A percentile compares a stretch with the other conserved stretches of the same genome.
Conservation (phyloP, 1,284 basidiomycete genomes). For the Pisolithus thermaeus region DNA sequence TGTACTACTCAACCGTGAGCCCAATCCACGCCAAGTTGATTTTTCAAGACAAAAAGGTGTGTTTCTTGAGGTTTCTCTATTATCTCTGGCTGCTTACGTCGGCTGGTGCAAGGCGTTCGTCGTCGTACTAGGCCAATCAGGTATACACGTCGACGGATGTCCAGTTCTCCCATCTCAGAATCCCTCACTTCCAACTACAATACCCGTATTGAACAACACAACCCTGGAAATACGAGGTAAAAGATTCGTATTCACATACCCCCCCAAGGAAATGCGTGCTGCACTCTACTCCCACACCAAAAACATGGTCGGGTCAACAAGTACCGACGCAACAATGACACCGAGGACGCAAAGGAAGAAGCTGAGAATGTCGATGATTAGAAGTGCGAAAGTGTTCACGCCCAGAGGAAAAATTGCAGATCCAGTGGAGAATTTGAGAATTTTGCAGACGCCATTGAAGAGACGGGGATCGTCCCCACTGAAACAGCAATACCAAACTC, state of each 20-base stretch:
- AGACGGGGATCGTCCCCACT: conserved; percentile 22
- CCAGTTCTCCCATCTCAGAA: conserved; percentile 44
- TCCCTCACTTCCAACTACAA: conserved; percentile 39
- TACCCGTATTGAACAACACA: conserved; percentile 59
- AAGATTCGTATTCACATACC: conserved; percentile 63
- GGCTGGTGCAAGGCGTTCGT: conserved; percentile 46
- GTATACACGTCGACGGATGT: conserved; percentile 56
- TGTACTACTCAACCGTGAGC: conserved; percentile 62
- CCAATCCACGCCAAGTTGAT: conserved; percentile 59
- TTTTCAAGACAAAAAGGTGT: conserved; percentile 61
- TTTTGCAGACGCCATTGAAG: conserved; percentile 56
- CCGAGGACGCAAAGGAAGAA: conserved; percentile 33
- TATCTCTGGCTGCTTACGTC: neutral
- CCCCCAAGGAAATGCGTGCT: conserved; percentile 63
- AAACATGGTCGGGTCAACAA: conserved; percentile 1
- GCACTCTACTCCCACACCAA: conserved; percentile 27
- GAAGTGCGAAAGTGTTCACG: conserved; percentile 65
- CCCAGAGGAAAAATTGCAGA: conserved; percentile 49
- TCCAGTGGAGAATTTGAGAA: conserved; percentile 54
- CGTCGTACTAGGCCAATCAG: conserved; percentile 50
- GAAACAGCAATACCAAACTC: conserved; percentile 22
- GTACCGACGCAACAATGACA: conserved; percentile 13
- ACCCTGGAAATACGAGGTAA: conserved; percentile 63
- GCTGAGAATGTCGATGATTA: conserved; percentile 67
- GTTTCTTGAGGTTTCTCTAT: conserved; percentile 10